Conservation (phyloP, 148 eudicot genomes). For the Hydrangea macrophylla region DNA sequence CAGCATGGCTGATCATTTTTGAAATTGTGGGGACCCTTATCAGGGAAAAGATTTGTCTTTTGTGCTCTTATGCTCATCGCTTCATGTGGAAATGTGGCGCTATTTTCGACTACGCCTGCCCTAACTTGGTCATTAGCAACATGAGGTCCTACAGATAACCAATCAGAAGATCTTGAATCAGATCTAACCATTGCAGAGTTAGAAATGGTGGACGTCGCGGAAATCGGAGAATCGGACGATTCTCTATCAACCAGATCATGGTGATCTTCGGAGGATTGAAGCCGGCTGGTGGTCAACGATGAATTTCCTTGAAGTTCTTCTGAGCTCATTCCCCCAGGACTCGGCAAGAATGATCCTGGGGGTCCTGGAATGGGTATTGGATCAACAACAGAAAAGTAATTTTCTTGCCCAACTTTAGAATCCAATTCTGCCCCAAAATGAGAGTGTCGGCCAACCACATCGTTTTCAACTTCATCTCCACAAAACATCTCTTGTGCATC, state of each 20-base stretch:
- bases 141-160: slow-evolving; percentile 12
- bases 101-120: slow-evolving; percentile 25
- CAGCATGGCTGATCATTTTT: slow-evolving; percentile 39
- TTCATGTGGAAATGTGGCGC: slow-evolving; percentile 13
- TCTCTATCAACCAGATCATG: slow-evolving; percentile 40
- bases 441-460: slow-evolving; percentile 10
- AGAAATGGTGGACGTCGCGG: slow-evolving; percentile 53
- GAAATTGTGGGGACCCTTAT: slow-evolving; percentile 19
- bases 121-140: slow-evolving; percentile 20
- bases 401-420: slow-evolving; percentile 29
- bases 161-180: slow-evolving; percentile 22
- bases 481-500: slow-evolving; percentile 30
- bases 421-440: slow-evolving; percentile 26
- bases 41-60: slow-evolving; percentile 19
- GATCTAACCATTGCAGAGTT: slow-evolving; percentile 35
- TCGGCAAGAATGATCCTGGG: slow-evolving; percentile 38
- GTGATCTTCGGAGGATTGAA: slow-evolving; percentile 43
- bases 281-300: slow-evolving; percentile 43
- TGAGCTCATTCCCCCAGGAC: slow-evolving; percentile 27
- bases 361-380: slow-evolving; percentile 37
- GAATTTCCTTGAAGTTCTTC: slow-evolving; percentile 50
- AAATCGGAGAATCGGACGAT: slow-evolving; percentile 47
- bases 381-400: slow-evolving; percentile 33
- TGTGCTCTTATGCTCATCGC: slow-evolving; percentile 17
- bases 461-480: slow-evolving; percentile 26